These are phyloP conservation scores for Trichosporon faecale DNA, from an alignment of 1,284 basidiomycete species.

Conservation along the genomic window DNA sequence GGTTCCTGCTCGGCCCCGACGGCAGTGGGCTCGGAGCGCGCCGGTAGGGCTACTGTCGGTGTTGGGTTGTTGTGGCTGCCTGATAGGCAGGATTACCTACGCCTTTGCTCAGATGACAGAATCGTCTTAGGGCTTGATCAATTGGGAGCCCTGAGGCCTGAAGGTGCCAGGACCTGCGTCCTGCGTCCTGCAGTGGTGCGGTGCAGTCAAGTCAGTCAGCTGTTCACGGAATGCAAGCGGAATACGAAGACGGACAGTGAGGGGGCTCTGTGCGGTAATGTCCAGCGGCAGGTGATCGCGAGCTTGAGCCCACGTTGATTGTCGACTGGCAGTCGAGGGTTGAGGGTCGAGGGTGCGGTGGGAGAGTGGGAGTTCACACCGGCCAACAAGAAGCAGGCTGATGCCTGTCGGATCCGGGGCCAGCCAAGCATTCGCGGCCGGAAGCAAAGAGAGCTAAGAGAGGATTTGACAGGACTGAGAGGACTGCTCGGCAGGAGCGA, in stretches of 20 bases:
- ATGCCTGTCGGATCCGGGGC: constrained; percentile 7
- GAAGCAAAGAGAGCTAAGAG: neutral
- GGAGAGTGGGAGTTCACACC: constrained; percentile 3
- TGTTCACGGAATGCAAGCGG: neutral
- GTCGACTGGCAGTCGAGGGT: neutral
- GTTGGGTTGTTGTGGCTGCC: neutral
- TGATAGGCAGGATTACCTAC: neutral
- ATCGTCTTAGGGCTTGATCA: neutral
- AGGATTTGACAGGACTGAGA: too few relatives aligned
- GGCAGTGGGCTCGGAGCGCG: neutral
- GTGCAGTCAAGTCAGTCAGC: neutral
- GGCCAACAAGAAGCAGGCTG: neutral
- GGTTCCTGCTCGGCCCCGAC: neutral
- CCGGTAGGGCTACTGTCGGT: neutral
- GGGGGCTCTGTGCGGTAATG: neutral
- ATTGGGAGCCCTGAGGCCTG: neutral
- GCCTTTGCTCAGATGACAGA: neutral
- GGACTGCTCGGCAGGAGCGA: neutral
- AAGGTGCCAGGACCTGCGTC: too few relatives aligned
- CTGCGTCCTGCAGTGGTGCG: neutral
- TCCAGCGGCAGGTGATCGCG: neutral
- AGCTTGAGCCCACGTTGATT: neutral
- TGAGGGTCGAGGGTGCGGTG: neutral
- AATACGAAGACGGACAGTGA: neutral
- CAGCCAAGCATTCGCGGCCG: neutral